A percentile compares a stretch with the other conserved stretches of the same genome.
phyloP scores from a whole-genome alignment of 1,139 yeast genomes.

The Wickerhamiella pararugosa region DNA sequence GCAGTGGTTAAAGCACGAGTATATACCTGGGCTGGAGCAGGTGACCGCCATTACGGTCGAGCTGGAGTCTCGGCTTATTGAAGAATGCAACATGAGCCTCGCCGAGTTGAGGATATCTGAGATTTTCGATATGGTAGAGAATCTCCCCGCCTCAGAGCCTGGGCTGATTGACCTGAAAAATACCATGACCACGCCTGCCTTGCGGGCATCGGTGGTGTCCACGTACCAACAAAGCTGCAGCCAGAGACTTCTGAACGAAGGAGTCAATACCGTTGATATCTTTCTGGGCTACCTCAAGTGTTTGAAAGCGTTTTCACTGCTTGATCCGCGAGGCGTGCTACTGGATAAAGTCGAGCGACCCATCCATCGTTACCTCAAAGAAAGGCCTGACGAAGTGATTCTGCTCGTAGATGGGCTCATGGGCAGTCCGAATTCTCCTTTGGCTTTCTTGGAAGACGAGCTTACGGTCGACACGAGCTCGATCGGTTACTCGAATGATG shows the following conservation, averaged over 20 bases:
- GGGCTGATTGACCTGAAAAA: constrained; percentile 51
- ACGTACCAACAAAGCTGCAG: constrained; percentile 40
- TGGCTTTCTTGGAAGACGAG: constrained; percentile 33
- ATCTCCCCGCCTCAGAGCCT: constrained; percentile 42
- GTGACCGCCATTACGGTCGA: not conserved
- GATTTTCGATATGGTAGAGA: constrained; percentile 45
- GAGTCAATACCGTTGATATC: constrained; percentile 65
- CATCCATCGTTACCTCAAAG: constrained; percentile 48
- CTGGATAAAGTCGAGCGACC: constrained; percentile 67
- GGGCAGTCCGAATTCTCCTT: constrained; percentile 30
- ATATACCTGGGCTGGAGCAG: not conserved
- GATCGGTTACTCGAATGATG: constrained; percentile 22
- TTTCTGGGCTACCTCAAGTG: constrained; percentile 56
- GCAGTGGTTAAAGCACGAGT: not conserved
- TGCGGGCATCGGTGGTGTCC: constrained; percentile 40
- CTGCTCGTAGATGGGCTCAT: constrained; percentile 61
- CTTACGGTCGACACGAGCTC: constrained; percentile 21
- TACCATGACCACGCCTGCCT: constrained; percentile 19
- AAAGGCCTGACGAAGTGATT: constrained; percentile 57
- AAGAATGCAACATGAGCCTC: constrained; percentile 11
- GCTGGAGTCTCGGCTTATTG: not conserved
- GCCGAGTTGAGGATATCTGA: constrained; percentile 37
- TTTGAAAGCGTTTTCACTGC: constrained; percentile 50
- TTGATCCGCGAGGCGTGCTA: constrained; percentile 83
- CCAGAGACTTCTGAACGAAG: constrained; percentile 53